Base-by-base conservation (phyloP, 352 stramenopile species). In the Phytophthora megakarya region DNA sequence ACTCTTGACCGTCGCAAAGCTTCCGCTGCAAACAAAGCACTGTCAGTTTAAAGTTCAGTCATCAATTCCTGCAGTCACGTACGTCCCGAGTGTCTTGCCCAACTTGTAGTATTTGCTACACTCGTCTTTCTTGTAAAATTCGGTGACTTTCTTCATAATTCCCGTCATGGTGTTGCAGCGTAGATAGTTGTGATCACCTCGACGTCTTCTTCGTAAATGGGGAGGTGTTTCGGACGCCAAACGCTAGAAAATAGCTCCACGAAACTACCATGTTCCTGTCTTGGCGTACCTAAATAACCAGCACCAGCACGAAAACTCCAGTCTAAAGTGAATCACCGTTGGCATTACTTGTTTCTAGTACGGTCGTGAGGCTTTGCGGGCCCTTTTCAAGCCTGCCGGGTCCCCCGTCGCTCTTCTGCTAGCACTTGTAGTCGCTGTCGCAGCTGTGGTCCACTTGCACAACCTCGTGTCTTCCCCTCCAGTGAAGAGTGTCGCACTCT, bases 101-200 rank as follows among this genome's bases (percentile, higher is more conserved):
- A 97, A 73, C 64, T 95, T 95, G 81, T 96, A 96, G 72, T 92
- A 92, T 64, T 92, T 92, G 72, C 77, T 90, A 69, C 83, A 92
- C 62, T 95, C 84, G 43, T 93, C 78, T 64, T 94, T 90, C 74
- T 91, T 92, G 76, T 93, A 93, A 51, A 93, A 91, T n/a, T 93
- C 84, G 0, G 81, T 90, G 18, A 93, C 84, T 63, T 92, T 92
- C 75, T 90, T 89, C 67, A 93, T 92, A 63, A 94, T 92, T 5
- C 67, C 76, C 3, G 84, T 84, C 86, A 93, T 91, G 42, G 13
- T 72, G 33, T 47, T 23, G 16, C n/a, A 33, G 35, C 5, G 21
- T n/a, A n/a, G n/a, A n/a, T n/a, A n/a, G n/a, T n/a, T n/a, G n/a
- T n/a, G n/a, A n/a, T n/a, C n/a, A n/a, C n/a, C n/a, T n/a, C 18